Percentiles rank a stretch among this genome's conserved stretches.
These are phyloP conservation scores for Hypoxylon trugodes DNA, from an alignment of 495 filamentous ascomycete species.

Conservation along the genomic window DNA sequence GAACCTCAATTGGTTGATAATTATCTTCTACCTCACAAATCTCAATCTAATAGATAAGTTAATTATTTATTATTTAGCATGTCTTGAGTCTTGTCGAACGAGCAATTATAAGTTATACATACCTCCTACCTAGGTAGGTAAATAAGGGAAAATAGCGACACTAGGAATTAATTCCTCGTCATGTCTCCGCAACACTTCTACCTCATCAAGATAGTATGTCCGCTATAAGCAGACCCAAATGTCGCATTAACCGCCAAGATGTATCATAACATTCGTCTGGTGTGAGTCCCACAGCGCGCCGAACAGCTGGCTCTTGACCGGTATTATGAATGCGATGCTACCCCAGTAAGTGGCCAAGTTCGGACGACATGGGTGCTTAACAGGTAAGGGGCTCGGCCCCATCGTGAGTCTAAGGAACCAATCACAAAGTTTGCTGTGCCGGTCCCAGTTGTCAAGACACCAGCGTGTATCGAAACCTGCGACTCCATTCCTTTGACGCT, in stretches of 20 bases:
- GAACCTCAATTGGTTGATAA: background rate
- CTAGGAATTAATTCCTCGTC: background rate
- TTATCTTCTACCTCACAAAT: no score
- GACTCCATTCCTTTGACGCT: constrained; percentile 16
- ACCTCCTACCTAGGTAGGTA: background rate
- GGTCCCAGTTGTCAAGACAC: constrained; percentile 5
- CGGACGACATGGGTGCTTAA: constrained; percentile 2
- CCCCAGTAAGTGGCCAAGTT: constrained; percentile 14
- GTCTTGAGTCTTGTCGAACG: no score
- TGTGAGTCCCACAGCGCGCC: constrained; percentile 11
- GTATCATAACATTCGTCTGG: constrained; percentile 13
- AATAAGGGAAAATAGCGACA: background rate
- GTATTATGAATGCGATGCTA: constrained; percentile 19
- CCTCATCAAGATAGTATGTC: background rate
- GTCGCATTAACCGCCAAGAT: constrained; percentile 33
- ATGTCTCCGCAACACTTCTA: background rate
- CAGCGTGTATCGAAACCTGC: constrained; percentile 29
- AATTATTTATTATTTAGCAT: no score
- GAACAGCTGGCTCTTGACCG: constrained; percentile 20
- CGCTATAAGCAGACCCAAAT: background rate
- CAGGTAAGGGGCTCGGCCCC: constrained; percentile 12
- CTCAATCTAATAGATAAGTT: no score
- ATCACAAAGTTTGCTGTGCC: background rate
- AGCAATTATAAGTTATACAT: no score
- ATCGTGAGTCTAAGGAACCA: constrained; percentile 8